phyloP scores from a whole-genome alignment of 768 basidiomycete genomes.

The Podaxis sp. region DNA sequence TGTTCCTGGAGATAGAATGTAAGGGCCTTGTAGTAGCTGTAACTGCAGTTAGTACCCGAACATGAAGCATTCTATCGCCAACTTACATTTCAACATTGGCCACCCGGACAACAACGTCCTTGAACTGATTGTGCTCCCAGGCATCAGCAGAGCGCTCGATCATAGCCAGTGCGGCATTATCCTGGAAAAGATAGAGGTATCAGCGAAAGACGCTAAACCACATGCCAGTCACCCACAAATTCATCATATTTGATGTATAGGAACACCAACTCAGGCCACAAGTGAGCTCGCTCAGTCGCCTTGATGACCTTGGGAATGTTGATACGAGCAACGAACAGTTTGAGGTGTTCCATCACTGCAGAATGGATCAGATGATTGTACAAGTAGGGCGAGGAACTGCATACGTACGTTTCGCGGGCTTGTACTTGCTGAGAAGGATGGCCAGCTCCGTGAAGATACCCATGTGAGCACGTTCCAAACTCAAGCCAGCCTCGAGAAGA shows the following conservation, averaged over 20 bases:
- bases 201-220: not conserved
- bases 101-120: conserved; percentile 93
- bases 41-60: conserved; percentile 10
- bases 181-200: conserved; percentile 35
- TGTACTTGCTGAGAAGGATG: conserved; percentile 91
- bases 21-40: conserved; percentile 90
- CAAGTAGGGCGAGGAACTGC: not conserved
- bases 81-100: conserved; percentile 95
- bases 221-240: conserved; percentile 48
- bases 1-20: conserved; percentile 94
- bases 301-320: conserved; percentile 99
- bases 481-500: conserved; percentile 91
- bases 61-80: not conserved
- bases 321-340: conserved; percentile 91
- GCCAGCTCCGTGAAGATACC: conserved; percentile 97
- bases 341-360: conserved; percentile 97
- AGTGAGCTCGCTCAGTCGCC: conserved; percentile 92
- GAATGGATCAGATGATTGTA: conserved; percentile 2
- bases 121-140: conserved; percentile 99
- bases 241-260: conserved; percentile 98
- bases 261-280: conserved; percentile 99
- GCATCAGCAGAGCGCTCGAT: conserved; percentile 98
- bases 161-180: conserved; percentile 97
- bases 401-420: conserved; percentile 80
- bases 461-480: conserved; percentile 97